Evolutionary conservation across 345 rosid genomes (phyloP), one percentile per base, ranked within the genome.

Genomic region (Corchorus olitorius): DNA sequence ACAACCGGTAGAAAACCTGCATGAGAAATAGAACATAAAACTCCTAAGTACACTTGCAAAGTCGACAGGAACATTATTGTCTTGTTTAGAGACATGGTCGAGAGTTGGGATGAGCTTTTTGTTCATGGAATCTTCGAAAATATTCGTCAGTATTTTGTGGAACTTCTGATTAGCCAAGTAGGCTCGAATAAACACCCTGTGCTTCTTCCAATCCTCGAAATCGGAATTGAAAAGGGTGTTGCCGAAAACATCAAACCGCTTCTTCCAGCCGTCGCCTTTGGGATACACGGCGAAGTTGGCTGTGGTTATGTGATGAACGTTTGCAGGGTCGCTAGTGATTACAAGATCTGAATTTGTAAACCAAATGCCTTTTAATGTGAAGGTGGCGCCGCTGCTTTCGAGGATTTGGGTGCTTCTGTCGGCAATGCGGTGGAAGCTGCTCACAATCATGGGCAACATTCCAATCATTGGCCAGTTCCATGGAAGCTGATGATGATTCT

Each of bases 31-130:
- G 35, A 50, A 77, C 15, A 56, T 70, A 14, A 27, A 43, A 41
- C 55, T 62, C 5, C 53, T 49, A 39, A 81, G 65, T 39, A 78
- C 34, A 50, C 68, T 70, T 3, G 70, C 65, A 49, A 81, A 55
- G 20, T 78, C 77, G 20, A 81, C 65, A 1, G 16, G 50, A 0
- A 20, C 27, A 27, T 27, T 27, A 27, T 27, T 3, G 0, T 33
- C 45, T 37, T 12, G 56, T 35, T 39, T 8, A 1, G 73, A 75
- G 34, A 71, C 13, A n/a, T 71, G 45, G 8, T 76, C 73, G 39
- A 80, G 76, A 48, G 72, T 66, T 16, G 79, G 79, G 52, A 75
- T 70, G 17, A 80, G 63, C 43, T 74, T 67, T 34, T n/a, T 54
- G 2, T 70, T 49, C 67, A 80, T 11, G n/a, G 20, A 48, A 17